Evolutionary conservation across 257 asterid species (phyloP).

Genomic region (Primulina tabacum): DNA sequence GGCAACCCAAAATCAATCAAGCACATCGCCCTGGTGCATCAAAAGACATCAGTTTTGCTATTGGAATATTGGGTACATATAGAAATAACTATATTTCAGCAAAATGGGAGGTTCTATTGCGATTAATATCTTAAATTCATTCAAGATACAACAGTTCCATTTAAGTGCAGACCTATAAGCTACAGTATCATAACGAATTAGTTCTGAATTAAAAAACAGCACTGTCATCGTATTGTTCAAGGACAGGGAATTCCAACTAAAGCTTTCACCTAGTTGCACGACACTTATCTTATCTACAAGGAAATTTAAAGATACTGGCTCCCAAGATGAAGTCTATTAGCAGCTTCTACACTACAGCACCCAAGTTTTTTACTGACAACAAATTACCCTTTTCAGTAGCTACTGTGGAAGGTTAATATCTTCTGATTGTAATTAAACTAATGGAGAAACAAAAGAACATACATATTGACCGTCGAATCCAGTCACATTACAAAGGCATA

Average conservation of each 20-base stretch:
- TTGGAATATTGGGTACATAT: conserved; percentile 5
- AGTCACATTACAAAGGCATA: conserved; percentile 2
- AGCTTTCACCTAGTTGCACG: background rate
- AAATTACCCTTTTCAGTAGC: background rate
- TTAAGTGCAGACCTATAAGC: background rate
- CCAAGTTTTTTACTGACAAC: conserved; percentile 3
- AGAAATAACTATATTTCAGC: background rate
- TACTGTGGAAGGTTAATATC: background rate
- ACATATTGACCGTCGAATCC: background rate
- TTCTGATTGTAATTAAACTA: background rate
- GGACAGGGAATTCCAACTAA: background rate
- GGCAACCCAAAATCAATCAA: conserved; percentile 83
- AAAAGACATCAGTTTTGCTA: conserved; percentile 15
- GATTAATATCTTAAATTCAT: no score
- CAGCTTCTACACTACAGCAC: background rate
- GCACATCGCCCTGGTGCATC: conserved; percentile 71
- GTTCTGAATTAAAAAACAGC: background rate
- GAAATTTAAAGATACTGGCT: background rate
- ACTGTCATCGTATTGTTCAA: background rate
- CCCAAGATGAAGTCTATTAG: conserved; percentile 3
- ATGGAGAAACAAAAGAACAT: background rate
- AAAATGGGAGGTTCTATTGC: background rate
- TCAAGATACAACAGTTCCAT: background rate
- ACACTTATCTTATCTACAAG: background rate
- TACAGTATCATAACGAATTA: background rate